Base-by-base conservation (phyloP, 768 basidiomycete genomes). In the Phlebiopsis flavidoalba region DNA sequence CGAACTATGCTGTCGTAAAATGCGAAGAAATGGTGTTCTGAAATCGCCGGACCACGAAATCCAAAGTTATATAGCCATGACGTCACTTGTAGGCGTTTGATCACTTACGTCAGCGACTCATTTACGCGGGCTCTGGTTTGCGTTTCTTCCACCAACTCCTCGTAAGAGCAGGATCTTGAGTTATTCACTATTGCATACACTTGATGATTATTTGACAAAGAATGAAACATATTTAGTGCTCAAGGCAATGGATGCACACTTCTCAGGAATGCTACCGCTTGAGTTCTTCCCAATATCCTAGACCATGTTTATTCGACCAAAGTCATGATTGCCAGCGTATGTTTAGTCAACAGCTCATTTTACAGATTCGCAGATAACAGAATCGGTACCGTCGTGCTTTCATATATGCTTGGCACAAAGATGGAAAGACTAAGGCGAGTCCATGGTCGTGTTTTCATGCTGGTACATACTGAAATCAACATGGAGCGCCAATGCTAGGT, bases 321-420 rank as follows among this genome's bases (percentile, higher is more conserved):
- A 78, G 77, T 24, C 79, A 88, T n/a, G 67, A 71, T 89, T 22
- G 78, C 78, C 6, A 59, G 67, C 0, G 65, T 78, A 6, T 87
- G 84, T 67, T 79, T 85, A 5, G 87, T 91, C 21, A 85, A 79
- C 70, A 80, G 76, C 52, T 58, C 72, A 0, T 89, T 91, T 65
- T 72, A 82, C 62, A 48, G 62, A 1, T 85, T 84, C 63, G 79
- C 84, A n/a, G 0, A 70, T 74, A n/a, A 2, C 75, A 79, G 10
- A 62, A 71, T 31, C 75, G 93, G 22, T 93, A 93, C 65, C 74
- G 79, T 24, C 75, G 78, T 12, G 77, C 85, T 17, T 79, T 75
- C 48, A 83, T 92, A 49, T 86, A 84, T 71, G 79, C 88, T 15
- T 91, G 89, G 90, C 83, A 90, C 59, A 85, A 75, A 64, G 79